phyloP scores from a whole-genome alignment of 1,284 basidiomycete species.

The Sanghuangporus baumii region DNA sequence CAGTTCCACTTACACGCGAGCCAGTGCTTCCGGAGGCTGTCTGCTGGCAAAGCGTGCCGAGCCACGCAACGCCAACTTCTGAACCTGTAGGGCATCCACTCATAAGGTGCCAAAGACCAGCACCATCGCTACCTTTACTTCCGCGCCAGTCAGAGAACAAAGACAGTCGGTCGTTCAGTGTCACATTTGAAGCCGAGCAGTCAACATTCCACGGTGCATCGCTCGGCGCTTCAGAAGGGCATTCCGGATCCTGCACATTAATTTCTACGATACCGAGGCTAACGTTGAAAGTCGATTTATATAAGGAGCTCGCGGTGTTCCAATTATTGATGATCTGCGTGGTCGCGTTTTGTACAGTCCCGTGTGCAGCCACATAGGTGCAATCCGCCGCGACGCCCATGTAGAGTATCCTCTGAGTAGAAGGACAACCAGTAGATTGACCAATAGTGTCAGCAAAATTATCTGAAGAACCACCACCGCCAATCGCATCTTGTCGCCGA shows the following conservation, averaged over 20 bases:
- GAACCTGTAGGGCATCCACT: slow-evolving; percentile 79
- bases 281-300: slow-evolving; percentile 81
- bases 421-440: slow-evolving; percentile 68
- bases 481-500: slow-evolving; percentile 54
- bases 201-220: slow-evolving; percentile 54
- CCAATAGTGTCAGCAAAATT: slow-evolving; percentile 70
- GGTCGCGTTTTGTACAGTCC: slow-evolving; percentile 59
- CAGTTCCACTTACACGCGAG: slow-evolving; percentile 72
- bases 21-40: slow-evolving; percentile 40
- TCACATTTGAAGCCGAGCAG: slow-evolving; percentile 38
- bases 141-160: slow-evolving; percentile 85
- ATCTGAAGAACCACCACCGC: slow-evolving; percentile 39
- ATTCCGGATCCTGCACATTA: slow-evolving; percentile 57
- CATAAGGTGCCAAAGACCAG: slow-evolving; percentile 89
- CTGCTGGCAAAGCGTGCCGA: slow-evolving; percentile 69
- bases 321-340: slow-evolving; percentile 72
- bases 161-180: slow-evolving; percentile 68
- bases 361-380: slow-evolving; percentile 64
- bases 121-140: slow-evolving; percentile 59
- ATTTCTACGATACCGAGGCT: slow-evolving; percentile 81
- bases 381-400: slow-evolving; percentile 91
- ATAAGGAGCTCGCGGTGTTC: slow-evolving; percentile 75
- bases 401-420: slow-evolving; percentile 68
- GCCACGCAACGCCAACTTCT: slow-evolving; percentile 90
- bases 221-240: slow-evolving; percentile 45